Evolutionary conservation across 1,284 basidiomycete genomes (phyloP).

Genomic region (Xanthoconium separans): DNA sequence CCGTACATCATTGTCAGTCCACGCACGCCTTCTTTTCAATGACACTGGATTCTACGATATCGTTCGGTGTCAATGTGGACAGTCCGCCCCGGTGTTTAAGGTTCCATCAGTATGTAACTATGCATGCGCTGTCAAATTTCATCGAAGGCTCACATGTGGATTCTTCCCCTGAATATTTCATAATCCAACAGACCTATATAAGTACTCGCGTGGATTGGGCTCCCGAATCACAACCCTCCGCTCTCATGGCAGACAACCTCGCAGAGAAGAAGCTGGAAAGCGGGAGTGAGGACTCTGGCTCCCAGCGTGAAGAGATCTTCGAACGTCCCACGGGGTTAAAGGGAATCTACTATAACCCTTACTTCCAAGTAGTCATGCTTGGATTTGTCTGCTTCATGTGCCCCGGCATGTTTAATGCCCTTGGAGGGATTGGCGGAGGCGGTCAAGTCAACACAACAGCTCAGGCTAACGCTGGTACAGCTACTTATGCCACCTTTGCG

Average conservation of each 20-base stretch:
- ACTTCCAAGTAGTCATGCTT: conserved; percentile 38
- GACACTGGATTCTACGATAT: too few relatives aligned
- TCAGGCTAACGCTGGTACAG: conserved; percentile 63
- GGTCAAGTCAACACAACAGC: conserved; percentile 62
- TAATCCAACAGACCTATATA: conserved; percentile 9
- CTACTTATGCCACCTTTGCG: conserved; percentile 71
- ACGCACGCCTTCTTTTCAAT: too few relatives aligned
- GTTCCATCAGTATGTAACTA: neutral
- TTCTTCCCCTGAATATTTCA: neutral
- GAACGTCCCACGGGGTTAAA: conserved; percentile 32
- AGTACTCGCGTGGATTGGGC: conserved; percentile 9
- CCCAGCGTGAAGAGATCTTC: conserved; percentile 20
- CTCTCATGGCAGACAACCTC: conserved; percentile 18
- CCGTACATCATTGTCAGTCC: too few relatives aligned
- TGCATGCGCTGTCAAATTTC: conserved; percentile 2
- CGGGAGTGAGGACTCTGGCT: conserved; percentile 25
- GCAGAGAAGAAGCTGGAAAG: conserved; percentile 21
- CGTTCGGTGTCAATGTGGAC: too few relatives aligned
- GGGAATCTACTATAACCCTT: conserved; percentile 38
- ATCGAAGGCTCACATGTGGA: conserved; percentile 17
- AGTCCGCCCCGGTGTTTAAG: neutral
- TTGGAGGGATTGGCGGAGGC: conserved; percentile 63
- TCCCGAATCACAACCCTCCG: neutral
- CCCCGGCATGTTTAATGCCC: conserved; percentile 34
- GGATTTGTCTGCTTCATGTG: conserved; percentile 46